Evolutionary conservation across 2,329 filamentous ascomycete genomes (phyloP), one percentile per base, ranked within the genome.

Genomic region (Trichoderma oligosporum): DNA sequence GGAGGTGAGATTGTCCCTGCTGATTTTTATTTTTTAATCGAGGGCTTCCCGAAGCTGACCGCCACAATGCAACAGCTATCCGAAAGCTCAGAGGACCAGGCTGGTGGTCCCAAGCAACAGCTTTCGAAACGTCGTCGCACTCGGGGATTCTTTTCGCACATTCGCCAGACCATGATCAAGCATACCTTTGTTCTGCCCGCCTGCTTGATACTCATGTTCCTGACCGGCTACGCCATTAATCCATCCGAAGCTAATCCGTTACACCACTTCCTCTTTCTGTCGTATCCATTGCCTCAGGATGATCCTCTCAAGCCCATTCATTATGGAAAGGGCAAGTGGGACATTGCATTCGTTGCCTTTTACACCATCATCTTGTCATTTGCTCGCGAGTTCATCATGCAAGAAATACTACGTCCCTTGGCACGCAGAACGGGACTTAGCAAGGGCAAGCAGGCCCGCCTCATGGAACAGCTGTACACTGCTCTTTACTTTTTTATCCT

Each of bases 401-500:
- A 96, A 75, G 86, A 91, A 66, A 67, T 96, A 49, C 83, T 97
- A 58, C 84, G 86, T 11, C 92, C 91, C 0, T 77, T 92, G 61
- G 90, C 91, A 5, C 78, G 83, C 41, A 79, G 77, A 63, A 84
- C 78, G 55, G 88, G 89, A 14, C 84, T 97, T 67, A 84, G 82
- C 61, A 82, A 86, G 57, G 84, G 81, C 62, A 97, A 96, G 76
- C 91, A 94, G 68, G 82, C 86, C 14, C 87, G 92, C 31, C 97
- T 96, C 79, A 94, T 96, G 89, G 92, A 97, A 73, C 92, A 97
- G 75, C 84, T 88, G 68, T 97, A 97, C 75, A 96, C 92, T 1
- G 92, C 91, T 24, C 77, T 96, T 54, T 97, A 97, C 80, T 96
- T 96, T 72, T 84, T 74, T 42, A 71, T 94, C 58, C 85, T 95